Percentiles rank a stretch among this genome's conserved stretches.
These are phyloP conservation scores for Malassezia cuniculi DNA, from an alignment of 1,284 basidiomycete species.

Conservation along the genomic window DNA sequence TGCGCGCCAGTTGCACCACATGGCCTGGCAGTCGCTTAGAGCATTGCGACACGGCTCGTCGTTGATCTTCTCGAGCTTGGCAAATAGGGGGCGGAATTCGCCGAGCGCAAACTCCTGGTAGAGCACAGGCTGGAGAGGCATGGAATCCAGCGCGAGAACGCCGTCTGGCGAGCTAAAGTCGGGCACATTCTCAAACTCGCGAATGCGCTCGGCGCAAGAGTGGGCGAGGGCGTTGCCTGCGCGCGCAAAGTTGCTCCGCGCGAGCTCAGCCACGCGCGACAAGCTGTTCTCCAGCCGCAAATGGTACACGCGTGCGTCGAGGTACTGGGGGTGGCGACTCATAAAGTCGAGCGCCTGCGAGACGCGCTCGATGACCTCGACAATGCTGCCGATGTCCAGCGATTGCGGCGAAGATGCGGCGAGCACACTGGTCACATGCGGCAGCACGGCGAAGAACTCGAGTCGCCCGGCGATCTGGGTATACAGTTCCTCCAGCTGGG, in stretches of 20 bases:
- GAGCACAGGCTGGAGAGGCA: neutral
- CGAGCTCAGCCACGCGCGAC: constrained; percentile 2
- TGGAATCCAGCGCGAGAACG: neutral
- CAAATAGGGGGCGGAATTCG: constrained; percentile 1
- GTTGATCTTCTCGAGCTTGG: neutral
- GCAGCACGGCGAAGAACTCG: constrained; percentile 35
- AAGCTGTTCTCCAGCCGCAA: constrained; percentile 18
- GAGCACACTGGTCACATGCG: constrained; percentile 28
- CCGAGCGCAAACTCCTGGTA: constrained; percentile 2
- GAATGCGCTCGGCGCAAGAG: neutral
- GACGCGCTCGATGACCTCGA: constrained; percentile 31
- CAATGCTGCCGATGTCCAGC: constrained; percentile 25
- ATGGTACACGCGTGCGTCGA: constrained; percentile 31
- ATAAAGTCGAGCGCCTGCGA: constrained; percentile 33
- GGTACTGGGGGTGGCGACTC: constrained; percentile 18
- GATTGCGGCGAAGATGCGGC: constrained; percentile 23
- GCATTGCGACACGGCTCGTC: neutral
- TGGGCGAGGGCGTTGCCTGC: neutral
- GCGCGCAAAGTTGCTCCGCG: neutral
- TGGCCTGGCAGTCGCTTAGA: neutral
- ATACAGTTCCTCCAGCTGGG: constrained; percentile 23
- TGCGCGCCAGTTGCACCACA: neutral
- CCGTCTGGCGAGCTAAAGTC: constrained; percentile 1
- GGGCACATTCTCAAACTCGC: constrained; percentile 2
- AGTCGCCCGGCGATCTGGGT: constrained; percentile 25